These are phyloP conservation scores for Chalciporus pseudorubinellus DNA, from an alignment of 768 basidiomycete species.

Conservation along the genomic window DNA sequence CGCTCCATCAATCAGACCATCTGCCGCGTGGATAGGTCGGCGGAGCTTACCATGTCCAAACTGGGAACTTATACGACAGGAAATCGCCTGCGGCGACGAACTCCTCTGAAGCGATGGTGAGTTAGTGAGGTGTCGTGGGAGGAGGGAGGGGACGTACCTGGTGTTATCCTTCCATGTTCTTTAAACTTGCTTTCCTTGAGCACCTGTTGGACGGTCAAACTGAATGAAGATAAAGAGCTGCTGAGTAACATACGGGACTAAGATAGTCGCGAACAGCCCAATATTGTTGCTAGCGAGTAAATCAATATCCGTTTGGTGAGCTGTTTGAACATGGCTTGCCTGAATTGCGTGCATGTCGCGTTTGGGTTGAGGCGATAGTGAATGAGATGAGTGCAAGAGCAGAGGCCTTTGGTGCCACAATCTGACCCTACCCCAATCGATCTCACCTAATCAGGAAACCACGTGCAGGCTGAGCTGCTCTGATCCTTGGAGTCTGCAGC, in stretches of 20 bases:
- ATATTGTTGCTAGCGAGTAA: slow-evolving; percentile 69
- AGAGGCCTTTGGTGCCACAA: slow-evolving; percentile 24
- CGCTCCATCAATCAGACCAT: not conserved
- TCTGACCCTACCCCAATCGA: slow-evolving; percentile 34
- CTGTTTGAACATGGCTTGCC: slow-evolving; percentile 19
- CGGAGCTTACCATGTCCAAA: slow-evolving; percentile 85
- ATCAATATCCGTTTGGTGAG: not conserved
- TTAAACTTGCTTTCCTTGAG: slow-evolving; percentile 98
- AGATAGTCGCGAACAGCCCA: slow-evolving; percentile 95
- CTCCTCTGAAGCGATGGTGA: slow-evolving; percentile 63
- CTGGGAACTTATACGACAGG: slow-evolving; percentile 95
- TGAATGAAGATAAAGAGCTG: slow-evolving; percentile 17
- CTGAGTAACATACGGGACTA: slow-evolving; percentile 62
- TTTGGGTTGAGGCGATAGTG: slow-evolving; percentile 2
- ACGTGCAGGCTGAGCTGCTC: too few species aligned
- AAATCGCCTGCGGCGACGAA: slow-evolving; percentile 98
- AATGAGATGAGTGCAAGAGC: slow-evolving; percentile 18
- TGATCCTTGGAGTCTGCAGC: too few species aligned
- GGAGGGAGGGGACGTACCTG: slow-evolving; percentile 50
- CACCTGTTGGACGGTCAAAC: slow-evolving; percentile 56
- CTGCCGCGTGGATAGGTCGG: not conserved
- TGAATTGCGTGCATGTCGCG: slow-evolving; percentile 49
- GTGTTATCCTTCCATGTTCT: slow-evolving; percentile 95
- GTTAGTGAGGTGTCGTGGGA: not conserved
- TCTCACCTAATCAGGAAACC: slow-evolving; percentile 31